Evolutionary conservation across 345 rosid species (phyloP), one percentile per base, ranked within the genome.

Genomic region (Stellera chamaejasme): DNA sequence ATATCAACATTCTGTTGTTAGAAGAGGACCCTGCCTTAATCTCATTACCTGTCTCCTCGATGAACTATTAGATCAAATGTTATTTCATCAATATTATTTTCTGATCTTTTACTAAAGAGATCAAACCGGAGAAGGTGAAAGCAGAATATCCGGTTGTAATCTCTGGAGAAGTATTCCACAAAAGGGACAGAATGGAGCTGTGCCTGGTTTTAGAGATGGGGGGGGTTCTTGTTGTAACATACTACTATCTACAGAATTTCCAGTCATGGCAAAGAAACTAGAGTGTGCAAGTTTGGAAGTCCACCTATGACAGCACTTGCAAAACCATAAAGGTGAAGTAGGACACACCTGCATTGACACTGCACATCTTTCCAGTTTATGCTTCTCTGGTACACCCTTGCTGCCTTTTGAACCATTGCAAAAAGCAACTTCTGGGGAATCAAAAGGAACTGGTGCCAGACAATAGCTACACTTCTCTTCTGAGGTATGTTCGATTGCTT

Each of bases 301-400:
- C 66, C 69, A 19, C 66, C 95, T 76, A 48, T 71, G 75, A 68
- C 97, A 94, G 68, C 99, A 87, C 64, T 82, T 79, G 82, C 99
- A 94, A 73, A 74, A 72, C 96, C 95, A 85, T 56, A 71, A 56
- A 25, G 99, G 83, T 43, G 64, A 72, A 10, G 80, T 58, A 28
- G 86, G 88, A 74, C 97, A 87, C 54, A 87, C 84, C 77, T 74
- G 82, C 96, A 85, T 80, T 1, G 96, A 81, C 45, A 75, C 84
- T 4, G 84, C 73, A 52, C 96, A 94, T 60, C 97, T 79, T 55
- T 68, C 74, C 62, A 83, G 62, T 67, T 80, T 75, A 69, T 94
- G 96, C 36, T 59, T 73, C 76, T 75, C 70, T 32, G 59, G 52
- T 25, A 10, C 46, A 41, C 62, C 68, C 13, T 64, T 63, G 36